Evolutionary conservation across 1,284 basidiomycete species (phyloP).

Genomic region (Farysia itapuensis): DNA sequence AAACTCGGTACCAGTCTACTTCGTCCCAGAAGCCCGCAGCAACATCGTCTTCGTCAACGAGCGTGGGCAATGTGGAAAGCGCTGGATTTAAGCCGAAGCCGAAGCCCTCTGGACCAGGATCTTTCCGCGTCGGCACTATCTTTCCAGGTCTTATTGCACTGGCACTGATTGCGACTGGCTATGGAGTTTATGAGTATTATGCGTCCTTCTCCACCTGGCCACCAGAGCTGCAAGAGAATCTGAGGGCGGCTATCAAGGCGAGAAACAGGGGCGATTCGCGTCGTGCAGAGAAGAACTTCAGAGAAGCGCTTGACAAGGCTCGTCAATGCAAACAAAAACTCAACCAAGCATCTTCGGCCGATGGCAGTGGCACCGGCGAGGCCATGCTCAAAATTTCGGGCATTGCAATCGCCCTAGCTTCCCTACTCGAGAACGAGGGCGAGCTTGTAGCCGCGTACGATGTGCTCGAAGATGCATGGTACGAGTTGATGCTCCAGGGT

Average conservation of each 20-base stretch:
- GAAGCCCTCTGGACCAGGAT: constrained; percentile 6
- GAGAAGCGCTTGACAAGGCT: constrained; percentile 44
- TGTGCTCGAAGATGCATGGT: constrained; percentile 48
- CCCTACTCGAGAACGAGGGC: constrained; percentile 51
- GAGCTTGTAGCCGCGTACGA: constrained; percentile 26
- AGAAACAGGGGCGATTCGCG: constrained; percentile 48
- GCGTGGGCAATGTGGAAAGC: constrained; percentile 23
- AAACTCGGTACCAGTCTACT: too few relatives aligned
- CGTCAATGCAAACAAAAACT: constrained; percentile 26
- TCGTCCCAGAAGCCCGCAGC: too few relatives aligned
- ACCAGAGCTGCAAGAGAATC: constrained; percentile 49
- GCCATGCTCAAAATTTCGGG: constrained; percentile 56
- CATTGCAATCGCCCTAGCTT: constrained; percentile 55
- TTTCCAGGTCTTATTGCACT: constrained; percentile 42
- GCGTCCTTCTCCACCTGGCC: constrained; percentile 59
- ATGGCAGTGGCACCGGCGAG: constrained; percentile 6
- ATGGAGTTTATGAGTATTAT: constrained; percentile 58
- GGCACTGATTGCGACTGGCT: constrained; percentile 50
- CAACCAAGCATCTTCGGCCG: constrained; percentile 14
- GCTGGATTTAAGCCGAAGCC: constrained; percentile 17
- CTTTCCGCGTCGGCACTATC: constrained; percentile 27
- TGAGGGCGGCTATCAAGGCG: constrained; percentile 56
- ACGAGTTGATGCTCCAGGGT: constrained; percentile 34
- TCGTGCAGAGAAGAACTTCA: constrained; percentile 47
- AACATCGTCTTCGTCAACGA: neutral